These are phyloP conservation scores for Urochloa ruziziensis DNA, from an alignment of 176 grass and related monocot species.

Conservation along the genomic window DNA sequence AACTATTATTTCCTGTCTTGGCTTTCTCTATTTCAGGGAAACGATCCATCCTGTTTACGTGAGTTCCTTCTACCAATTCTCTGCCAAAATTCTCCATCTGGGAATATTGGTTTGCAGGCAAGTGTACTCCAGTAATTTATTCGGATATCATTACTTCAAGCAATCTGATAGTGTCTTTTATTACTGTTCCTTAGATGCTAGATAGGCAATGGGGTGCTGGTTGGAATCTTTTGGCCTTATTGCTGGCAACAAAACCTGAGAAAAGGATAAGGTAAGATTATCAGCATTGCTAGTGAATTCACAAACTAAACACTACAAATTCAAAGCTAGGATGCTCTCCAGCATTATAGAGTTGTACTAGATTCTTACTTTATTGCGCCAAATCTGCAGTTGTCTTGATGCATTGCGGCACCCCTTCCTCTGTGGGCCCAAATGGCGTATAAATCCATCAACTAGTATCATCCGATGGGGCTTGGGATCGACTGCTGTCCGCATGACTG, in stretches of 20 bases:
- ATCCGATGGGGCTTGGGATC: slow-evolving; percentile 88
- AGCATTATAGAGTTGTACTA: not conserved
- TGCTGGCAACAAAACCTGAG: slow-evolving; percentile 80
- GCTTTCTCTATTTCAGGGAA: slow-evolving; percentile 55
- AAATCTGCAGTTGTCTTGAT: slow-evolving; percentile 67
- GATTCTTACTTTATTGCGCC: not conserved
- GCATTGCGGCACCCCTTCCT: slow-evolving; percentile 92
- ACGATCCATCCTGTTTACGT: slow-evolving; percentile 90
- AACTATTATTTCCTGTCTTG: slow-evolving; percentile 1
- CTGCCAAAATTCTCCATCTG: slow-evolving; percentile 63
- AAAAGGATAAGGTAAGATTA: slow-evolving; percentile 83
- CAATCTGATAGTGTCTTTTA: slow-evolving; percentile 29
- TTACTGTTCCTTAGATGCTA: slow-evolving; percentile 59
- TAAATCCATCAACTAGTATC: slow-evolving; percentile 68
- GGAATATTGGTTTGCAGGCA: slow-evolving; percentile 85
- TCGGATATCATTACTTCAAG: slow-evolving; percentile 20
- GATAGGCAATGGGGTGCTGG: slow-evolving; percentile 92
- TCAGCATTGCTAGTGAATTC: not conserved
- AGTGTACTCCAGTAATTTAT: slow-evolving; percentile 26
- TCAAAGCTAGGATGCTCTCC: not conserved
- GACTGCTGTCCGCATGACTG: slow-evolving; percentile 82
- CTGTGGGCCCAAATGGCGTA: slow-evolving; percentile 92
- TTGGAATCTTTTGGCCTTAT: slow-evolving; percentile 90
- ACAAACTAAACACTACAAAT: slow-evolving; percentile 22
- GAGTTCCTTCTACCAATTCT: slow-evolving; percentile 90